A percentile compares a stretch with the other conserved stretches of the same genome.
Conservation (phyloP, 345 rosid species). For the Eucalyptus rudis region DNA sequence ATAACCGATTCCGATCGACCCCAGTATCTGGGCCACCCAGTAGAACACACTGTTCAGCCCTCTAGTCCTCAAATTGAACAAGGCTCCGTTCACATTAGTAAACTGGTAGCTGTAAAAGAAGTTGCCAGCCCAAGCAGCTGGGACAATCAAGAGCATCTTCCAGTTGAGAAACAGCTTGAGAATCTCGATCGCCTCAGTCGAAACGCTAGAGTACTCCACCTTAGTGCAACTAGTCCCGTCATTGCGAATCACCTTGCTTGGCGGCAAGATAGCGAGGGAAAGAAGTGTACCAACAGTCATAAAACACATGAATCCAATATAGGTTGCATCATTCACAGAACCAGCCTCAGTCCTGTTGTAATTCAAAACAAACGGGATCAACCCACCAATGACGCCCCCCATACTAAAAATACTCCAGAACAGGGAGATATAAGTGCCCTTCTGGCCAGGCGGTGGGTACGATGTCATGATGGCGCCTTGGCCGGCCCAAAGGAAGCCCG, state of each 20-base stretch:
- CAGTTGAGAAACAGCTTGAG: constrained; percentile 34
- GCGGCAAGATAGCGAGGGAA: constrained; percentile 30
- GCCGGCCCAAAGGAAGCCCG: constrained; percentile 87
- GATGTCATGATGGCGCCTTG: constrained; percentile 92
- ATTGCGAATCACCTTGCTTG: constrained; percentile 23
- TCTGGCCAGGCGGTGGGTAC: constrained; percentile 61
- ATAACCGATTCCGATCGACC: constrained; percentile 55
- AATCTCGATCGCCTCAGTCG: constrained; percentile 25
- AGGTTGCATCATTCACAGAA: constrained; percentile 38
- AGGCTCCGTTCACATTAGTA: constrained; percentile 54
- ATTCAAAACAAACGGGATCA: constrained; percentile 45
- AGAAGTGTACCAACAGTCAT: constrained; percentile 47
- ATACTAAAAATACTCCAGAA: constrained; percentile 52
- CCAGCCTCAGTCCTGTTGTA: constrained; percentile 18
- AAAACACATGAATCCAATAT: constrained; percentile 65
- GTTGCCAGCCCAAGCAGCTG: constrained; percentile 86
- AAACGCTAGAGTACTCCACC: constrained; percentile 27
- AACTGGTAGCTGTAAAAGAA: constrained; percentile 79
- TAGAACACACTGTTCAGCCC: constrained; percentile 85
- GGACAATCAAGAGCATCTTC: constrained; percentile 65
- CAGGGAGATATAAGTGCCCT: constrained; percentile 67
- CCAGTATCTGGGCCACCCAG: constrained; percentile 92
- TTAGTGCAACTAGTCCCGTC: constrained; percentile 33
- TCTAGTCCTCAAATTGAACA: constrained; percentile 65
- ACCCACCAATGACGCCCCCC: constrained; percentile 61